These are phyloP conservation scores for Grosmannia huntii DNA, from an alignment of 2,329 filamentous ascomycete species.

Conservation along the genomic window DNA sequence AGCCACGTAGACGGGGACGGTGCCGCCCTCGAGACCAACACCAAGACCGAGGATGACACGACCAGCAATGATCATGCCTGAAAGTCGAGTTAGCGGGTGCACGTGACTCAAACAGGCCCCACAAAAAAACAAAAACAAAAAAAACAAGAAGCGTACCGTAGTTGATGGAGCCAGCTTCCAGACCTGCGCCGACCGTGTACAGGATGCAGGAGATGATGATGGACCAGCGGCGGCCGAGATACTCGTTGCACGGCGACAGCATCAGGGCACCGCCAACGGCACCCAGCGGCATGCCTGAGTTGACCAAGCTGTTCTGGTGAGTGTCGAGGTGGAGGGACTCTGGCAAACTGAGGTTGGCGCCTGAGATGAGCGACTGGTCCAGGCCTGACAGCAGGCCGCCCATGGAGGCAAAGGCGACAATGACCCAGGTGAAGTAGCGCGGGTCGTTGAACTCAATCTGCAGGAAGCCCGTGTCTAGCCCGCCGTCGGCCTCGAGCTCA, in stretches of 20 bases:
- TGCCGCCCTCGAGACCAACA: conserved; percentile 62
- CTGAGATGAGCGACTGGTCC: conserved; percentile 61
- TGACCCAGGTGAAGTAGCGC: conserved; percentile 49
- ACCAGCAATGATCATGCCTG: conserved; percentile 52
- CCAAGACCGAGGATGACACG: conserved; percentile 58
- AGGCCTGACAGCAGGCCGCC: conserved; percentile 60
- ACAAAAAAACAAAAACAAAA: not conserved
- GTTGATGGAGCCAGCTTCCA: conserved; percentile 55
- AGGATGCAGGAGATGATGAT: conserved; percentile 58
- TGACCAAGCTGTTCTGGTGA: conserved; percentile 51
- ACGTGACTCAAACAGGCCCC: not conserved
- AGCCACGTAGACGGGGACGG: conserved; percentile 62
- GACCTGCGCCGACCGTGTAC: conserved; percentile 56
- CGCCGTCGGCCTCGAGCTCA: conserved; percentile 8
- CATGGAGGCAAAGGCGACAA: conserved; percentile 63
- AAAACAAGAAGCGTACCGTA: conserved; percentile 28
- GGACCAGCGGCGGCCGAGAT: conserved; percentile 51
- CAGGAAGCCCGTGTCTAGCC: conserved; percentile 20
- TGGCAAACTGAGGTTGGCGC: conserved; percentile 56
- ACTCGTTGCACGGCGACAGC: conserved; percentile 54
- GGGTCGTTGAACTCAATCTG: conserved; percentile 27
- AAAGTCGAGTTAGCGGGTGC: not conserved
- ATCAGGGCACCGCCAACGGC: conserved; percentile 58
- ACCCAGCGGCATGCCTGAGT: conserved; percentile 58
- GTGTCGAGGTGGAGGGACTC: conserved; percentile 39